Percentiles rank a stretch among this genome's conserved stretches.
Conservation (phyloP, 306 rosid genomes). For the Begonia loranthoides region DNA sequence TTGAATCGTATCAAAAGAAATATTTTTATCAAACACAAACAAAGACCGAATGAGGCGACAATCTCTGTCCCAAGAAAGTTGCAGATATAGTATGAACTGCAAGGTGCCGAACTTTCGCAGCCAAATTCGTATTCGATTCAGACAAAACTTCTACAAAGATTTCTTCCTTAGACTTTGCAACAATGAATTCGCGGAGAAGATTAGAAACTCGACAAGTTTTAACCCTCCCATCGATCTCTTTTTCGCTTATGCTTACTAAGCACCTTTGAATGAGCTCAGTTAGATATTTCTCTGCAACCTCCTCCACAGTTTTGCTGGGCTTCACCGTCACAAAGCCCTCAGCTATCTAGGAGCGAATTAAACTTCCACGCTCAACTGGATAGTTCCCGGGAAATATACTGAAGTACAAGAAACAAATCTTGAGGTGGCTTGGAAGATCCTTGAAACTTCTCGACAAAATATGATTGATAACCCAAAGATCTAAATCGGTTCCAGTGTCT, state of each 20-base stretch:
- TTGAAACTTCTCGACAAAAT: background rate
- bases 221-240: constrained; percentile 6
- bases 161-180: background rate
- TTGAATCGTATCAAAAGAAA: background rate
- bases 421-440: background rate
- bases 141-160: constrained; percentile 1
- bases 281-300: background rate
- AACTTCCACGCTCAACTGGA: constrained; percentile 2
- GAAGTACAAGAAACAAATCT: background rate
- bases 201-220: background rate
- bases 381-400: background rate
- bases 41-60: background rate
- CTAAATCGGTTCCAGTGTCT: background rate
- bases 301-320: background rate
- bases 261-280: constrained; percentile 1
- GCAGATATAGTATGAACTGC: background rate
- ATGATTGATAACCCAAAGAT: background rate
- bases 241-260: background rate
- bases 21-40: background rate
- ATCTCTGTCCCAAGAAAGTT: background rate
- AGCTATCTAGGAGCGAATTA: constrained; percentile 1
- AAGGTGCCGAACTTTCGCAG: constrained; percentile 2
- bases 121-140: background rate
- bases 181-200: constrained; percentile 6
- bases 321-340: background rate